These are phyloP conservation scores for Sisymbrium altissimum DNA, from an alignment of 345 rosid genomes.

Conservation along the genomic window DNA sequence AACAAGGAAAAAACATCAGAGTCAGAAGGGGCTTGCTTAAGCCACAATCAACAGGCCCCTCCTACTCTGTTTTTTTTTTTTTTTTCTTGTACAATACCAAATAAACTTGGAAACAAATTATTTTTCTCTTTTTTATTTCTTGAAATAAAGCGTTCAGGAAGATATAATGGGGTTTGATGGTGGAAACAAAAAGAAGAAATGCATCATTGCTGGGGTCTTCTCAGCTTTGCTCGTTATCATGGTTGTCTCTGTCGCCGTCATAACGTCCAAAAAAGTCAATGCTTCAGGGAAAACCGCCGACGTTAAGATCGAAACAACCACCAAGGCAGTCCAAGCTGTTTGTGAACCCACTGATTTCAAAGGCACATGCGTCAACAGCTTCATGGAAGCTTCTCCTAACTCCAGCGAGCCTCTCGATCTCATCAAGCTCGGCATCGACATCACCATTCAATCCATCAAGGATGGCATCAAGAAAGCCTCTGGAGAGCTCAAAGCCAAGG, in stretches of 20 bases:
- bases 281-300: too few species aligned
- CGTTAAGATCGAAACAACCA: conserved; percentile 10
- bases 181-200: conserved; percentile 33
- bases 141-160: background rate
- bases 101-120: background rate
- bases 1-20: background rate
- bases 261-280: background rate
- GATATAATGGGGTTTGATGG: background rate
- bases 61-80: background rate
- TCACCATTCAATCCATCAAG: conserved; percentile 37
- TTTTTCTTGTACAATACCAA: background rate
- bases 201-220: conserved; percentile 36
- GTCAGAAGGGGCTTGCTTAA: conserved; percentile 4
- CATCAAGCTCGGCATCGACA: conserved; percentile 45
- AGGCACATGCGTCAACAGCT: conserved; percentile 46
- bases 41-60: background rate
- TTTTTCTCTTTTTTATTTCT: background rate
- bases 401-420: conserved; percentile 53
- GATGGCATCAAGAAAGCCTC: conserved; percentile 41
- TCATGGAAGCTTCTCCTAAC: conserved; percentile 41
- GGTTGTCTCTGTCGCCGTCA: conserved; percentile 46
- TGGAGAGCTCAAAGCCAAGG: conserved; percentile 38
- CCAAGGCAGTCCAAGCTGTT: conserved; percentile 43
- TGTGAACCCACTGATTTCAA: conserved; percentile 62
- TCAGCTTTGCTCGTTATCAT: conserved; percentile 49